Conservation (phyloP, 192 early-diverging fungal species). For the Backusella parvicylindrica region DNA sequence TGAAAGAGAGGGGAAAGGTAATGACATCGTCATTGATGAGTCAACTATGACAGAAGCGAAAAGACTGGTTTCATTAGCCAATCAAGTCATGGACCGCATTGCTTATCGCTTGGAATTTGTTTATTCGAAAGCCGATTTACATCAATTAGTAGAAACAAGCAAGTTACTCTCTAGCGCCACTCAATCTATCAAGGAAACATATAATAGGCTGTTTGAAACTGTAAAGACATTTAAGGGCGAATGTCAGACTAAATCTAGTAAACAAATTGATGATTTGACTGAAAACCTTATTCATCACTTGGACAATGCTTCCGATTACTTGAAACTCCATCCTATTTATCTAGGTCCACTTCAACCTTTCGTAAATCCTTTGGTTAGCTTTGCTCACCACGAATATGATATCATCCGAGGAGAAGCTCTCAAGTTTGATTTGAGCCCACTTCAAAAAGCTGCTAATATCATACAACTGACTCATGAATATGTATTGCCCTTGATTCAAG, state of each 20-base stretch:
- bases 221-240: background rate
- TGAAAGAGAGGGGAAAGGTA: background rate
- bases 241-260: background rate
- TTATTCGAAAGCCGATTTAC: slow-evolving; percentile 14
- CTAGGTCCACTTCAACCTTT: slow-evolving; percentile 41
- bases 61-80: slow-evolving; percentile 14
- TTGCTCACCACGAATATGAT: slow-evolving; percentile 44
- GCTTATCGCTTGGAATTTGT: slow-evolving; percentile 13
- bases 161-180: slow-evolving; percentile 10
- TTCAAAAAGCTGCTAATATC: slow-evolving; percentile 52
- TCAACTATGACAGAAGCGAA: slow-evolving; percentile 25
- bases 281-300: slow-evolving; percentile 19
- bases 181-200: slow-evolving; percentile 5
- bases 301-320: slow-evolving; percentile 35
- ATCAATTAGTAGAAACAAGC: slow-evolving; percentile 23
- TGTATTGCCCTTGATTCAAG: slow-evolving; percentile 44
- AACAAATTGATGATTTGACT: slow-evolving; percentile 17
- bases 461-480: slow-evolving; percentile 44
- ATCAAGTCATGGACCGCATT: slow-evolving; percentile 16
- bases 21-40: background rate
- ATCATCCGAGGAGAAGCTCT: slow-evolving; percentile 40
- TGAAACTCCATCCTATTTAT: slow-evolving; percentile 38
- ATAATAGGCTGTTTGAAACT: background rate
- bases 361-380: slow-evolving; percentile 39
- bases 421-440: slow-evolving; percentile 38